Percentiles rank a stretch among this genome's conserved stretches.
These are phyloP conservation scores for Ustilago cynodontis DNA, from an alignment of 1,284 basidiomycete genomes.

Conservation along the genomic window DNA sequence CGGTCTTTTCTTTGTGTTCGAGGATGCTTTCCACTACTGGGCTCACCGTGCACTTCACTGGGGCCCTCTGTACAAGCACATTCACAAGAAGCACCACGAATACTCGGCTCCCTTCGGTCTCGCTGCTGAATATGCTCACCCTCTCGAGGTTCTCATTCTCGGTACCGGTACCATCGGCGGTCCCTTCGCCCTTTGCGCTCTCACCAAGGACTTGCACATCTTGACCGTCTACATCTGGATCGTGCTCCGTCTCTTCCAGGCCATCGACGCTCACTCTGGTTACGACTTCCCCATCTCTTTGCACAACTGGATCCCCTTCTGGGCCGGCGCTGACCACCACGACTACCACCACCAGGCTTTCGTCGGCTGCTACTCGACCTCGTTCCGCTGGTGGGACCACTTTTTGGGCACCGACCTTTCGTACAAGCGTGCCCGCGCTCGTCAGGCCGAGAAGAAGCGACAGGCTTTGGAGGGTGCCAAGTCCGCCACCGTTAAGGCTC, in stretches of 20 bases:
- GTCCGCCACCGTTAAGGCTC: constrained; percentile 21
- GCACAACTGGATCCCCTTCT: constrained; percentile 92
- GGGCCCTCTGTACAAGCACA: constrained; percentile 92
- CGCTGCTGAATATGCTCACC: constrained; percentile 97
- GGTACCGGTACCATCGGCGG: constrained; percentile 86
- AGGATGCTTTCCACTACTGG: constrained; percentile 86
- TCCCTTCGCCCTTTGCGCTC: constrained; percentile 85
- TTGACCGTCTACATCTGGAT: constrained; percentile 95
- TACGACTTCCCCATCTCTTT: constrained; percentile 84
- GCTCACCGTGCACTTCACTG: constrained; percentile 92
- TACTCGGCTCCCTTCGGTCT: constrained; percentile 97
- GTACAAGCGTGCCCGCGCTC: constrained; percentile 65
- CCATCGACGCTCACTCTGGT: constrained; percentile 95
- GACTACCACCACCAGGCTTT: constrained; percentile 72
- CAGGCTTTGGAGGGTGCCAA: constrained; percentile 36
- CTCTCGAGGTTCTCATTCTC: constrained; percentile 91
- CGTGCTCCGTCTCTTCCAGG: constrained; percentile 92
- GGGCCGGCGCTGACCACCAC: constrained; percentile 98
- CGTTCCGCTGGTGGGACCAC: constrained; percentile 69
- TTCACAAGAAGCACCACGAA: constrained; percentile 95
- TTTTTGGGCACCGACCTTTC: constrained; percentile 66
- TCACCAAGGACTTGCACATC: constrained; percentile 77
- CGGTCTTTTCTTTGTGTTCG: constrained; percentile 92
- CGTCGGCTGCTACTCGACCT: constrained; percentile 66
- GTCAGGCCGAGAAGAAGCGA: constrained; percentile 65